Evolutionary conservation across 805 yeast genomes (phyloP), one percentile per base, ranked within the genome.

Genomic region (Saccharomycopsis oosterbeekiorum): DNA sequence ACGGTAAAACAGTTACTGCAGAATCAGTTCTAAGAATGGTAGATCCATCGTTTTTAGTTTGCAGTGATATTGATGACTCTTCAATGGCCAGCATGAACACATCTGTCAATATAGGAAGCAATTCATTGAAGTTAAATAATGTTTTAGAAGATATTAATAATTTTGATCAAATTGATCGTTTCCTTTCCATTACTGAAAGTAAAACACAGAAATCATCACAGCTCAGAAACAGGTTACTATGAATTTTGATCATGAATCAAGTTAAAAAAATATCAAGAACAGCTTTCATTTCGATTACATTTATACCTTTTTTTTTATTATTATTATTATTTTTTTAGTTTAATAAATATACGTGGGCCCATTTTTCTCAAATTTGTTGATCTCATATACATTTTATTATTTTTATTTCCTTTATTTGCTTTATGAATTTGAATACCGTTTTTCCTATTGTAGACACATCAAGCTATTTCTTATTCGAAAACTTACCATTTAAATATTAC

Each of bases 21-120:
- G 65, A 63, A 43, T 63, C 65, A 1, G 64, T 63, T 14, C 36
- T 63, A 56, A 59, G 65, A 61, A 63, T 63, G 65, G 65, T 63
- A 6, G 65, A 63, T 40, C 62, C 64, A 17, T 61, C 64, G 3
- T 63, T 63, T 39, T 43, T 63, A 21, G 65, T 63, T 14, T 36
- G 56, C 39, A 63, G 65, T 59, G 65, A 63, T 47, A 62, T 41
- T 24, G 65, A 63, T 19, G 65, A 63, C 42, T 59, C 64, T 6
- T 63, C 65, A 15, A 53, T 63, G 59, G 56, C 59, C 14, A 61
- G 64, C 5, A 42, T 59, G 39, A 59, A 57, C 24, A 62, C 51
- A 17, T 50, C 58, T 8, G 41, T 6, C 15, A 55, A 36, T 29
- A 26, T 42, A 8, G 56, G 39, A 10, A 36, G 36, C 29, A 50